Evolutionary conservation across 208 protist species (phyloP).

Genomic region (Lotmaria passim): DNA sequence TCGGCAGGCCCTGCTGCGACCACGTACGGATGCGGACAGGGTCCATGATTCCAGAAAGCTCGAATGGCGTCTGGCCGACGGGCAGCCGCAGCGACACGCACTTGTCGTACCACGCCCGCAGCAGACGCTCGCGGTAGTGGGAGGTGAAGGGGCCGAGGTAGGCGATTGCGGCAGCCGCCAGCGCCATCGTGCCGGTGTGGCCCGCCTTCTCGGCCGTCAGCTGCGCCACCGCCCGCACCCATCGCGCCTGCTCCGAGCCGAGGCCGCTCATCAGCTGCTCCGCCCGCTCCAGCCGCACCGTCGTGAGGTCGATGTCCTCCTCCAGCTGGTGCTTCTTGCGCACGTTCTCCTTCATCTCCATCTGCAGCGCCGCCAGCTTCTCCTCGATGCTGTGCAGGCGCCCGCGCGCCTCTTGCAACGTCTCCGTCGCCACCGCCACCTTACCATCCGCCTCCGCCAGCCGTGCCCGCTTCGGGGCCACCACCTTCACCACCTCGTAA

Average conservation of each 20-base stretch:
- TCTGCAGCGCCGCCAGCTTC: constrained; percentile 78
- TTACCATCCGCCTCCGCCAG: constrained; percentile 88
- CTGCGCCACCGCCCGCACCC: constrained; percentile 66
- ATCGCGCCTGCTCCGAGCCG: constrained; percentile 86
- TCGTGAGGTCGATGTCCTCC: constrained; percentile 92
- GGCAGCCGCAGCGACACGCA: constrained; percentile 73
- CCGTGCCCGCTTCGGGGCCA: constrained; percentile 83
- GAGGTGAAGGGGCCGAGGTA: constrained; percentile 93
- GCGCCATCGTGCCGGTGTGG: constrained; percentile 78
- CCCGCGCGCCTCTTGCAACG: constrained; percentile 72
- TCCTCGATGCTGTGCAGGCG: constrained; percentile 84
- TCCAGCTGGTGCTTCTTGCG: constrained; percentile 92
- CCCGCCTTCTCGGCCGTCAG: constrained; percentile 62
- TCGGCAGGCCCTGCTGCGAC: constrained; percentile 94
- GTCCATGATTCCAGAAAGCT: constrained; percentile 90
- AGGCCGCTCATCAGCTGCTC: constrained; percentile 92
- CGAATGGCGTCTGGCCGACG: constrained; percentile 71
- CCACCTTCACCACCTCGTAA: constrained; percentile 92
- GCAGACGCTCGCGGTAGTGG: constrained; percentile 82
- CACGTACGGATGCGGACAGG: constrained; percentile 93
- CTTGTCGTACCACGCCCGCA: constrained; percentile 70
- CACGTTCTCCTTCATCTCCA: constrained; percentile 88
- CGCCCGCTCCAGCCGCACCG: constrained; percentile 85
- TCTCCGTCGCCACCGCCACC: constrained; percentile 73
- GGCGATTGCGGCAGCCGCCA: constrained; percentile 91